Conservation (phyloP, 2,329 filamentous ascomycete species). For the Davidsoniella eucalypti region DNA sequence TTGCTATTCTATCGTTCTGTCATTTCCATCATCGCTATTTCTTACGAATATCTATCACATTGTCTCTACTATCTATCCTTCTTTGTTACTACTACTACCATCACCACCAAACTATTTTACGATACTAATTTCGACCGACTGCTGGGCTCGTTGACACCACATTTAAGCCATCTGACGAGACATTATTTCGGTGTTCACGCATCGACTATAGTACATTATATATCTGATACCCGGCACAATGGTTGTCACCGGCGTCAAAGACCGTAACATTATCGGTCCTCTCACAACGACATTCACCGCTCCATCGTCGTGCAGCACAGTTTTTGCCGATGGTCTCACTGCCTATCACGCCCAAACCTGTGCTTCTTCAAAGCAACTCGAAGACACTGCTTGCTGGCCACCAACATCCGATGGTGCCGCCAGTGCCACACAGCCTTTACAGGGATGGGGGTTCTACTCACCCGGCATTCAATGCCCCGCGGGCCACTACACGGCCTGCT, state of each 20-base stretch:
- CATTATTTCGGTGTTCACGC: too few relatives aligned
- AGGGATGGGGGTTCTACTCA: slow-evolving; percentile 23
- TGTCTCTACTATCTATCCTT: too few relatives aligned
- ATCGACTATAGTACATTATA: too few relatives aligned
- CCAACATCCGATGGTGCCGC: slow-evolving; percentile 6
- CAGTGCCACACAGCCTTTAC: slow-evolving; percentile 14
- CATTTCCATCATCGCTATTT: background rate
- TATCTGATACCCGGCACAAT: slow-evolving; percentile 2
- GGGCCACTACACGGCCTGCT: slow-evolving; percentile 20
- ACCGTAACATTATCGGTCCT: slow-evolving; percentile 13
- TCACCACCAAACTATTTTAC: background rate
- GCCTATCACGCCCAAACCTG: slow-evolving; percentile 10
- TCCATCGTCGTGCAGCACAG: slow-evolving; percentile 11
- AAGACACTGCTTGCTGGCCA: slow-evolving; percentile 12
- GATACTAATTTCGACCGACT: too few relatives aligned
- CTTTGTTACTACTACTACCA: too few relatives aligned
- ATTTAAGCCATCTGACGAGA: too few relatives aligned
- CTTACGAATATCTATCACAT: background rate
- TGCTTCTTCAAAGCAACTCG: slow-evolving; percentile 8
- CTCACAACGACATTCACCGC: slow-evolving; percentile 15
- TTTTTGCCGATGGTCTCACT: slow-evolving; percentile 7
- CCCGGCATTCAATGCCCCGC: slow-evolving; percentile 20
- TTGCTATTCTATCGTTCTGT: background rate
- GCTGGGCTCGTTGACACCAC: too few relatives aligned
- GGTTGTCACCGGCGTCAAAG: slow-evolving; percentile 9